Conservation (phyloP, 805 yeast species). For the Wickerhamiella spandovensis region DNA sequence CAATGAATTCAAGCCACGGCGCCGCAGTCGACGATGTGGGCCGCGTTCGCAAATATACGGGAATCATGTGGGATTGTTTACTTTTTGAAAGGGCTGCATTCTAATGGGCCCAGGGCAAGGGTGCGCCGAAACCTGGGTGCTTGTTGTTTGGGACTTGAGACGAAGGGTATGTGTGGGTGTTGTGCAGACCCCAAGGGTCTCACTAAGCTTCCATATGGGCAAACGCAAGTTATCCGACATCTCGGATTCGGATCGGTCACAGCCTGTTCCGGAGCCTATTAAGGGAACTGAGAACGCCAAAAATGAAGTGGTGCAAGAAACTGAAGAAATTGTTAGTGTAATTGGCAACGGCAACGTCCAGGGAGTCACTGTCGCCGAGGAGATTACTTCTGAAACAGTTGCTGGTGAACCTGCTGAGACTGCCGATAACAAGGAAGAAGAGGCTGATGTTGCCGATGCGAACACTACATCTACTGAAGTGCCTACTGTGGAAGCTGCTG, state of each 20-base stretch:
- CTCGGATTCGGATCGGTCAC: neutral
- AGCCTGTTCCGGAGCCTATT: neutral
- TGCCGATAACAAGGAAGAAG: too few species aligned
- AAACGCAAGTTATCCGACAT: neutral
- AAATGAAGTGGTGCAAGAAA: neutral
- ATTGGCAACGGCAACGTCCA: neutral
- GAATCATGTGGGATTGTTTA: slow-evolving; percentile 14
- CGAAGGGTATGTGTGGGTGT: too few species aligned
- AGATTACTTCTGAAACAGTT: neutral
- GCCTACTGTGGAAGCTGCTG: too few species aligned
- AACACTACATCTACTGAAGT: too few species aligned
- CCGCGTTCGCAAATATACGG: slow-evolving; percentile 29
- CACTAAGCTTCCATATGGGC: neutral
- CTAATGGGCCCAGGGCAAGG: neutral
- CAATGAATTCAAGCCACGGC: slow-evolving; percentile 17
- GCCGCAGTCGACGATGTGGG: slow-evolving; percentile 12
- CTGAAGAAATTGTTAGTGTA: neutral
- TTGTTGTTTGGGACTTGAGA: too few species aligned
- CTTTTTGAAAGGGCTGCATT: neutral
- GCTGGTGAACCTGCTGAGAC: neutral
- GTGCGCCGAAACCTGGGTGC: neutral
- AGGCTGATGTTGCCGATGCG: too few species aligned
- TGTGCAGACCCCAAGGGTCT: too few species aligned
- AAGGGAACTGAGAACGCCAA: too few species aligned
- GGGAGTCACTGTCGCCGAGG: neutral